Base-by-base conservation (phyloP, 163 green algal species). In the Botryococcus braunii region DNA sequence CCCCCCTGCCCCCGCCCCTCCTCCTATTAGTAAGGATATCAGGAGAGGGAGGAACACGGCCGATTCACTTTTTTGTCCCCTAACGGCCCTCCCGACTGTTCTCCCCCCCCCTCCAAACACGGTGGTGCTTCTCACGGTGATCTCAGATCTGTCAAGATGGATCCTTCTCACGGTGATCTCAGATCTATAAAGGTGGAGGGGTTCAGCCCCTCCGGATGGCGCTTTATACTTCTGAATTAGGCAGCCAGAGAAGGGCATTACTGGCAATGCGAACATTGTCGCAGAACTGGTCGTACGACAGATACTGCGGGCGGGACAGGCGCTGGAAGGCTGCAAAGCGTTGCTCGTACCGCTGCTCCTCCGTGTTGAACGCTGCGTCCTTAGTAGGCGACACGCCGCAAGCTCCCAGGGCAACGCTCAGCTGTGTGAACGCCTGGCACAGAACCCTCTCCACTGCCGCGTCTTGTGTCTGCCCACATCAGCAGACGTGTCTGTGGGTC, bases 311-410 rank as follows among this genome's bases (percentile, higher is more conserved):
- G 23, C 61, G 65, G 23, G 27, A 36, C 60, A 77, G 62, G 36
- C 40, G 38, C n/a, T 65, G 43, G 34, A 86, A 47, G 39, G 37
- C 49, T 25, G 25, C 58, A 63, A 84, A 86, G 60, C 80, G 77
- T 72, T 85, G 77, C 58, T 75, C 69, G 65, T 72, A 83, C 21
- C 69, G 72, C 38, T 82, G 62, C 56, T 50, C 40, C 52, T 78
- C 70, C 52, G 46, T 62, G 63, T 75, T 75, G 69, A 75, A 75
- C 9, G 63, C 63, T n/a, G 34, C 43, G 21, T 57, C 29, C 8
- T n/a, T 34, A 41, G 48, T 37, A 7, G 40, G 52, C 43, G 70
- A 58, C 8, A 40, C 34, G 32, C 63, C 69, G 9, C 40, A 49
- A 9, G 39, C 34, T 34, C 29, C 35, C 62, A 75, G 41, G 13